Conservation (phyloP, 305 asterid species). For the Fraxinus dipetala region DNA sequence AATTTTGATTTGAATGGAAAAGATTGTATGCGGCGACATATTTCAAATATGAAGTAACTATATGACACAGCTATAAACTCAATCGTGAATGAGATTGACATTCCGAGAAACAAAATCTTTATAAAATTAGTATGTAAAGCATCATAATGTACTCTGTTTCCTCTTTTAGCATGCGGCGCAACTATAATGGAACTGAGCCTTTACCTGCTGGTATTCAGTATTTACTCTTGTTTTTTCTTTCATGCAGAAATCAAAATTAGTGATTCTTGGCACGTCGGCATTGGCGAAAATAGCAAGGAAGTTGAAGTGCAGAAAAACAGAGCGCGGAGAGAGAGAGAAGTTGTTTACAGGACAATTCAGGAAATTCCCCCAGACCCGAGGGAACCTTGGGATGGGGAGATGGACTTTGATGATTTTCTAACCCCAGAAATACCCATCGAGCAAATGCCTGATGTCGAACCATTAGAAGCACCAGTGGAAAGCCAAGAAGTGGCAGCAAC, state of each 20-base stretch:
- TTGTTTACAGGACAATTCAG: conserved; percentile 50
- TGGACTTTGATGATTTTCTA: conserved; percentile 82
- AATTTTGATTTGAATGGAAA: background rate
- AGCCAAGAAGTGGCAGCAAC: conserved; percentile 28
- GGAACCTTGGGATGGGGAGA: conserved; percentile 97
- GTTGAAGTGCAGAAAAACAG: conserved; percentile 79
- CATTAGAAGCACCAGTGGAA: conserved; percentile 36
- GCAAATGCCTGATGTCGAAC: conserved; percentile 73
- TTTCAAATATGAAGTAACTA: background rate
- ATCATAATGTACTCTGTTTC: background rate
- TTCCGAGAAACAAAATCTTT: background rate
- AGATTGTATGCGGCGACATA: background rate
- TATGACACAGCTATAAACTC: background rate
- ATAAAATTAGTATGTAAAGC: background rate
- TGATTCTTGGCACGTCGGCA: conserved; percentile 57
- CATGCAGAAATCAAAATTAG: conserved; percentile 58
- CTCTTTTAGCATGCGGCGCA: conserved; percentile 7
- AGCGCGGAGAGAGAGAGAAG: conserved; percentile 75
- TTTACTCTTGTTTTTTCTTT: conserved; percentile 23
- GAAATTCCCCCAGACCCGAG: conserved; percentile 79
- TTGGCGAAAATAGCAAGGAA: conserved; percentile 81
- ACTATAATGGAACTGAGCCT: background rate
- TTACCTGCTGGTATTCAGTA: conserved; percentile 9
- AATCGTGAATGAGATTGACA: background rate
- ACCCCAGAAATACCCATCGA: conserved; percentile 76